Conservation (phyloP, 495 filamentous ascomycete species). For the Hamigera avellanea region DNA sequence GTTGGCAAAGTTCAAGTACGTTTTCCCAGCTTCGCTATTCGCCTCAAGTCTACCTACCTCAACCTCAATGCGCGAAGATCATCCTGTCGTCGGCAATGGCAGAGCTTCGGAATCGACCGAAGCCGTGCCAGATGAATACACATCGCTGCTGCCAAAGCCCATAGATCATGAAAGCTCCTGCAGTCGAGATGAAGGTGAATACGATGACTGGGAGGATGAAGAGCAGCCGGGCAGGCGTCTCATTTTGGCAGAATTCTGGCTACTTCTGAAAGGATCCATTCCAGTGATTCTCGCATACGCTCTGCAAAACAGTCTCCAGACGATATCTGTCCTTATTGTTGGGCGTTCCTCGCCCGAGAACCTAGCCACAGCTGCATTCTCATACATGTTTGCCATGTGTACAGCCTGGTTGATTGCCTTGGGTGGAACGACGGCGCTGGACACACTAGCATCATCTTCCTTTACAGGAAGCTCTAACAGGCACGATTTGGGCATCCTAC, state of each 20-base stretch:
- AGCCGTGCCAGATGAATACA: constrained; percentile 24
- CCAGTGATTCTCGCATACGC: constrained; percentile 86
- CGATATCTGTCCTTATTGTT: constrained; percentile 71
- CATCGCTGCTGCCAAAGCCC: constrained; percentile 36
- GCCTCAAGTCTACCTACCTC: too few species aligned
- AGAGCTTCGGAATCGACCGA: background rate
- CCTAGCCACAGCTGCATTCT: constrained; percentile 75
- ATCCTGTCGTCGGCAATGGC: background rate
- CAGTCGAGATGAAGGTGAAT: constrained; percentile 3
- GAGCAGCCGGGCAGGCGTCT: constrained; percentile 6
- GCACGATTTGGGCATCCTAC: constrained; percentile 69
- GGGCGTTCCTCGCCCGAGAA: constrained; percentile 73
- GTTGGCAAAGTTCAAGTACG: too few species aligned
- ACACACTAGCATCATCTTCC: constrained; percentile 77
- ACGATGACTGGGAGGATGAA: constrained; percentile 5
- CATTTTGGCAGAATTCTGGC: constrained; percentile 51
- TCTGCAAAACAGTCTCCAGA: constrained; percentile 83
- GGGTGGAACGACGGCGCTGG: constrained; percentile 84
- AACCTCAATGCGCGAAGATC: too few species aligned
- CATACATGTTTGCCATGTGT: constrained; percentile 89
- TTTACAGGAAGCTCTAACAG: constrained; percentile 78
- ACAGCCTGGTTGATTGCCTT: constrained; percentile 85
- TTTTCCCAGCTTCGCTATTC: too few species aligned
- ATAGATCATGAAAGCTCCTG: constrained; percentile 5
- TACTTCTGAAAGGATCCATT: constrained; percentile 55